phyloP scores from a whole-genome alignment of 2,329 filamentous ascomycete genomes.

The Penicillium vulpinum region DNA sequence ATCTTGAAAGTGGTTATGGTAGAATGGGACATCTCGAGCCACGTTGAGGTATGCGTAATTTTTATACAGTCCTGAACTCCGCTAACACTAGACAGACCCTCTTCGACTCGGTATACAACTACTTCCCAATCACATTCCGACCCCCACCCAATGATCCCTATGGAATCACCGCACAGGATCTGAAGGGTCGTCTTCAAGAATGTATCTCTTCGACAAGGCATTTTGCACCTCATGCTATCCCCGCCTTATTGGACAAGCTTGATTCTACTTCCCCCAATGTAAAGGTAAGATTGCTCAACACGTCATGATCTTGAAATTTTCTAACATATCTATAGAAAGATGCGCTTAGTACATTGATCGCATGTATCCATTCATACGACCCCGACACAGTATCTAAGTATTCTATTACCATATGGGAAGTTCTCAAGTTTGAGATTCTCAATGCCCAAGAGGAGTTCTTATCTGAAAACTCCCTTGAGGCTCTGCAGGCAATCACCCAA shows the following conservation, averaged over 20 bases:
- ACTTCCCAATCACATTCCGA: conserved; percentile 71
- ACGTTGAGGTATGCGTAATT: conserved; percentile 53
- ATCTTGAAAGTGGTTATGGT: conserved; percentile 66
- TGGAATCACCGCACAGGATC: conserved; percentile 66
- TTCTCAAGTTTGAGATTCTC: conserved; percentile 68
- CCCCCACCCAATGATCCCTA: conserved; percentile 69
- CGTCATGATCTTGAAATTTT: background rate
- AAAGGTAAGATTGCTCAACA: conserved; percentile 50
- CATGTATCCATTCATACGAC: conserved; percentile 61
- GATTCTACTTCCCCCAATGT: conserved; percentile 69
- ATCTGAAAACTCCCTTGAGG: conserved; percentile 58
- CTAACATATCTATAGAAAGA: conserved; percentile 53
- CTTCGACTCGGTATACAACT: conserved; percentile 70
- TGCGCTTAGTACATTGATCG: conserved; percentile 62
- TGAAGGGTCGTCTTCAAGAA: conserved; percentile 63
- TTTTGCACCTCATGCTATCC: conserved; percentile 67
- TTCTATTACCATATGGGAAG: conserved; percentile 66
- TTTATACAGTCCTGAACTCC: background rate
- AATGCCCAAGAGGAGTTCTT: conserved; percentile 67
- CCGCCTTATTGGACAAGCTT: conserved; percentile 67
- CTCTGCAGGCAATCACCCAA: conserved; percentile 56
- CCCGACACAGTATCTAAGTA: conserved; percentile 61
- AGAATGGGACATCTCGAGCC: conserved; percentile 64
- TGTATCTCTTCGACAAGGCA: conserved; percentile 63
- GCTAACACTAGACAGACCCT: conserved; percentile 44